phyloP scores from a whole-genome alignment of 495 filamentous ascomycete genomes.

The Darksidea phi region DNA sequence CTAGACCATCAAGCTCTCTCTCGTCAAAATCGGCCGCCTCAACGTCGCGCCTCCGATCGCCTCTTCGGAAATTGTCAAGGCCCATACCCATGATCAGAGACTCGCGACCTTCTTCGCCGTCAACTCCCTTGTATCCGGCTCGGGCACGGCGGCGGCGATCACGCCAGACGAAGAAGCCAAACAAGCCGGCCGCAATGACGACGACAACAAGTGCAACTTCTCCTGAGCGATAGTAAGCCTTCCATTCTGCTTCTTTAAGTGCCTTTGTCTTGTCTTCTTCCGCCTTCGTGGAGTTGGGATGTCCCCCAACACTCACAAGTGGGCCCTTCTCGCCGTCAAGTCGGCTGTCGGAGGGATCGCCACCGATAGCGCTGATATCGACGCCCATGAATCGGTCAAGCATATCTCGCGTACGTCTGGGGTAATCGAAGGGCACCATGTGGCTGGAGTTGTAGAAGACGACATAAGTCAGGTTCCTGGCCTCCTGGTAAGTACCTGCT shows the following conservation, averaged over 20 bases:
- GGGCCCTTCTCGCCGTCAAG: constrained; percentile 87
- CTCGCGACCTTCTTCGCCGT: constrained; percentile 38
- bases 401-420: constrained; percentile 89
- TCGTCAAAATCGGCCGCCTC: constrained; percentile 91
- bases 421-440: constrained; percentile 95
- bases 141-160: constrained; percentile 55
- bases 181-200: constrained; percentile 68
- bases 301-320: constrained; percentile 82
- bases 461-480: constrained; percentile 92
- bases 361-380: constrained; percentile 88
- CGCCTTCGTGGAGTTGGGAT: constrained; percentile 73
- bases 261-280: constrained; percentile 72
- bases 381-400: constrained; percentile 93
- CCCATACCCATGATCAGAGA: constrained; percentile 53
- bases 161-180: constrained; percentile 86
- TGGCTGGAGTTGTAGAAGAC: constrained; percentile 93
- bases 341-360: constrained; percentile 74
- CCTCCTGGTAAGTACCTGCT: constrained; percentile 90
- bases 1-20: constrained; percentile 70
- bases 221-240: constrained; percentile 87
- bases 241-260: constrained; percentile 83
- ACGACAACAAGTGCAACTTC: constrained; percentile 88
- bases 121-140: constrained; percentile 51
- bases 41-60: constrained; percentile 53
- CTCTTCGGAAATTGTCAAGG: constrained; percentile 54